Evolutionary conservation across 805 yeast species (phyloP), one percentile per base, ranked within the genome.

Genomic region (Candida boidinii): DNA sequence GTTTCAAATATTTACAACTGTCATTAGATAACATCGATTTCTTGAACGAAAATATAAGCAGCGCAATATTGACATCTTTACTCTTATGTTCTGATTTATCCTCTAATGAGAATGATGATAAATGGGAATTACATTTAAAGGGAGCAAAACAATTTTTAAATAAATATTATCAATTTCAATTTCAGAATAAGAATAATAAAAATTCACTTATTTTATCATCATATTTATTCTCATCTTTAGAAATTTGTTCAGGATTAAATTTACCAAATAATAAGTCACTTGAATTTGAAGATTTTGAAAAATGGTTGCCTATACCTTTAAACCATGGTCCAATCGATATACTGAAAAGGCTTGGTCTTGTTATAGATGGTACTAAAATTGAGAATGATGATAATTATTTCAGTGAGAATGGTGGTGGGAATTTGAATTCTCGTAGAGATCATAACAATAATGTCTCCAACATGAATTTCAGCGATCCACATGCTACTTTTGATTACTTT

Each of bases 21-120:
- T 68, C 48, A 49, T 59, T 56, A 44, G 64, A 51, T 51, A 62
- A 41, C 55, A 58, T 34, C 28, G 43, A 26, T 51, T 56, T 36
- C 53, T 58, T 30, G 13, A 38, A 45, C 33, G 64, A 66, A 16
- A 73, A 78, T 43, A 71, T 77, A 15, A 87, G 78, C 41, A 73
- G 82, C 1, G 73, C 79, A 3, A 60, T 79, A 10, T 51, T 80
- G 14, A 79, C 88, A 0, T 80, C 79, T 2, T 57, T 80, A 13
- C 53, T 80, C 15, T 56, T 80, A 17, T 78, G 86, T 1, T 60
- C 76, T 5, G 76, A 76, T 20, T 70, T 72, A 40, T 76, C 81
- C 0, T 61, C 76, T 2, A 68, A 68, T 17, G n/a, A n/a, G n/a
- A 54, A 62, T 4, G 70, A 66, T 37, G 66, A 68, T 30, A 65